phyloP scores from a whole-genome alignment of 345 rosid genomes.

The Arabidopsis thaliana region TAIR10.1 NC_003070.9:3657001-3657500 shows the following conservation, averaged over 20 bases:
- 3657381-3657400: neutral
- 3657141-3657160: constrained; percentile 73
- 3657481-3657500: neutral
- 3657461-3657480: neutral
- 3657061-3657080: neutral
- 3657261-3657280: constrained; percentile 48
- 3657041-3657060: constrained; percentile 11
- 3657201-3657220: neutral
- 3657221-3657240: neutral
- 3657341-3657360: constrained; percentile 4
- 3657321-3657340: constrained; percentile 64
- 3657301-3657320: constrained; percentile 79
- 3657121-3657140: constrained; percentile 74
- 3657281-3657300: constrained; percentile 69
- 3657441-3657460: neutral
- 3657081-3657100: constrained; percentile 63
- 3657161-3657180: constrained; percentile 79
- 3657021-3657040: constrained; percentile 16
- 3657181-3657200: constrained; percentile 52
- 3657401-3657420: neutral
- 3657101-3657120: constrained; percentile 81
- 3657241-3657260: neutral
- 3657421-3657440: neutral
- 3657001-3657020: constrained; percentile 69
- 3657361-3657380: neutral